phyloP scores from a whole-genome alignment of 2,329 filamentous ascomycete species.

The Trichoderma aggressivum region DNA sequence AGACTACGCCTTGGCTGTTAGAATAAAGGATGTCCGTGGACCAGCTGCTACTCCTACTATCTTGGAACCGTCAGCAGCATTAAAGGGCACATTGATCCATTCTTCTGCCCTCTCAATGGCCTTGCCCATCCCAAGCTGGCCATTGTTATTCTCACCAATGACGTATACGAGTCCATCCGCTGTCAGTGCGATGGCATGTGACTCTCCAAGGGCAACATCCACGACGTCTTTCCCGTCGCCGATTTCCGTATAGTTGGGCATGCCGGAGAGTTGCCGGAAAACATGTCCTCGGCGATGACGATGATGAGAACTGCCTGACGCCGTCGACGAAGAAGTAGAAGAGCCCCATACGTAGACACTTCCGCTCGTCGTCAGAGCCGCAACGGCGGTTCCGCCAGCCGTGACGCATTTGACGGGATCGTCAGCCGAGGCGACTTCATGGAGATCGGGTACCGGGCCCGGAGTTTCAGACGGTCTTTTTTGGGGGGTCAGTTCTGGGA shows the following conservation, averaged over 20 bases:
- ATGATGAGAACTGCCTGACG: slow-evolving; percentile 22
- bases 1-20: slow-evolving; percentile 31
- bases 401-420: slow-evolving; percentile 51
- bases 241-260: slow-evolving; percentile 46
- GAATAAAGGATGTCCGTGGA: slow-evolving; percentile 47
- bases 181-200: slow-evolving; percentile 56
- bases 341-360: slow-evolving; percentile 62
- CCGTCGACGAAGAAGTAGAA: slow-evolving; percentile 17
- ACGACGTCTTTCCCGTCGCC: slow-evolving; percentile 49
- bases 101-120: slow-evolving; percentile 21
- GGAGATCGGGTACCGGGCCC: slow-evolving; percentile 46
- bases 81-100: slow-evolving; percentile 39
- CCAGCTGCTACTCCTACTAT: slow-evolving; percentile 47
- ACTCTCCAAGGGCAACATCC: slow-evolving; percentile 56
- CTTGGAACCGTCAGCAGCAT: slow-evolving; percentile 25
- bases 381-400: slow-evolving; percentile 55
- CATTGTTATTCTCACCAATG: slow-evolving; percentile 54
- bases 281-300: slow-evolving; percentile 31
- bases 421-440: slow-evolving; percentile 41
- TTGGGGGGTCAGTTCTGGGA: not conserved
- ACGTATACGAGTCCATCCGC: slow-evolving; percentile 49
- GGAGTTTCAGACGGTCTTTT: slow-evolving; percentile 46
- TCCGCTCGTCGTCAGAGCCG: slow-evolving; percentile 53
- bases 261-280: slow-evolving; percentile 29
- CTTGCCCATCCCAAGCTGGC: slow-evolving; percentile 53